Evolutionary conservation across 257 asterid genomes (phyloP).

Genomic region (Nicotiana knightiana): DNA sequence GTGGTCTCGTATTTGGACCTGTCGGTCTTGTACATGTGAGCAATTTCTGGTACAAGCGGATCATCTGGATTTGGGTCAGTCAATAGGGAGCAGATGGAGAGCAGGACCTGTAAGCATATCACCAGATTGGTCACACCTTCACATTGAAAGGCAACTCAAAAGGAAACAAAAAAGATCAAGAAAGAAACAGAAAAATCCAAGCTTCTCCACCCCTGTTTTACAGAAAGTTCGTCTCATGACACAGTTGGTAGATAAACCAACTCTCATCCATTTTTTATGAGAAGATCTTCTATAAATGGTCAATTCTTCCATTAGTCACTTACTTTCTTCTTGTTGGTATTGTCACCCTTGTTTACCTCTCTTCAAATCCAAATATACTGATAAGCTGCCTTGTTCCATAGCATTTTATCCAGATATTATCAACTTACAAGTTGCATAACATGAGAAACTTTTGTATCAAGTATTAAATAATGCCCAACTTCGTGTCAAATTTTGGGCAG

Average conservation of each 20-base stretch:
- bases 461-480: neutral
- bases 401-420: neutral
- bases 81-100: constrained; percentile 77
- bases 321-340: no score
- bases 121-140: neutral
- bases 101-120: constrained; percentile 40
- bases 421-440: neutral
- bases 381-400: no score
- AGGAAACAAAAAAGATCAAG: neutral
- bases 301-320: no score
- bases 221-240: neutral
- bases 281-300: no score
- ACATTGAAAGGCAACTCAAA: neutral
- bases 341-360: no score
- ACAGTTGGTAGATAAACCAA: neutral
- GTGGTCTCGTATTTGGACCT: constrained; percentile 67
- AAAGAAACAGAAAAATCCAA: neutral
- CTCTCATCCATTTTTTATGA: no score
- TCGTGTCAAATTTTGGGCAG: neutral
- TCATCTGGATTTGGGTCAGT: constrained; percentile 87
- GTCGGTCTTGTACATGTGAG: constrained; percentile 83
- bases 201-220: neutral
- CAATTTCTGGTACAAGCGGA: constrained; percentile 81
- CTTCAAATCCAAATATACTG: no score
- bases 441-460: neutral